Evolutionary conservation across 129 eudicot genomes (phyloP), one percentile per base, ranked within the genome.

Genomic region (Erigeron canadensis): DNA sequence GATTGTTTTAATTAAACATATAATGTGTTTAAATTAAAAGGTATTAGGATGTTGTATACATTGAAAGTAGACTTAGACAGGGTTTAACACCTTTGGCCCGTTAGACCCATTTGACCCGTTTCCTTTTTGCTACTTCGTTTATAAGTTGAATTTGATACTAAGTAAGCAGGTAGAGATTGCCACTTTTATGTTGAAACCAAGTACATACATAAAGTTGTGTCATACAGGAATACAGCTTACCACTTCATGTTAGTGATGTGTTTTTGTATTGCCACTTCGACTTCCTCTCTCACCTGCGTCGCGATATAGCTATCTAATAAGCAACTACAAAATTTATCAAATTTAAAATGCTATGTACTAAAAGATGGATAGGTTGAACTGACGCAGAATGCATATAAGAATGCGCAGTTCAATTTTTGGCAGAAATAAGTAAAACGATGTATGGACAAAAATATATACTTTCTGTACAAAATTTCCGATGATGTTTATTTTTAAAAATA

Each of bases 201-300:
- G 18, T 50, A 5, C 56, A 50, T 2, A 50, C 5, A 13, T 13
- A 13, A 28, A 12, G 41, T 28, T 28, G 34, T 28, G 34, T 28
- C 34, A 28, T 28, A 28, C 3, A 28, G 34, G 3, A 28, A 54
- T 39, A 55, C 9, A 45, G 10, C 86, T 66, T 86, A 94, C 98
- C 96, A 51, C 76, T 87, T 86, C 89, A 84, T 82, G 67, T 75
- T 81, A 39, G 79, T 72, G 43, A 80, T 71, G 53, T 94, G 79
- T 78, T 87, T 94, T 46, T 79, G 75, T 71, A 94, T 72, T 7
- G 97, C 96, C 63, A 73, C 66, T 74, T 94, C 98, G 72, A 94
- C 87, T 83, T 94, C 97, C 78, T 94, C 98, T 75, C 76, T 89
- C 41, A 94, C 93, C 98, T 94, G 88, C 68, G 54, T 7, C 45